Evolutionary conservation across 768 basidiomycete genomes (phyloP).

Genomic region (Collybiopsis confluens): DNA sequence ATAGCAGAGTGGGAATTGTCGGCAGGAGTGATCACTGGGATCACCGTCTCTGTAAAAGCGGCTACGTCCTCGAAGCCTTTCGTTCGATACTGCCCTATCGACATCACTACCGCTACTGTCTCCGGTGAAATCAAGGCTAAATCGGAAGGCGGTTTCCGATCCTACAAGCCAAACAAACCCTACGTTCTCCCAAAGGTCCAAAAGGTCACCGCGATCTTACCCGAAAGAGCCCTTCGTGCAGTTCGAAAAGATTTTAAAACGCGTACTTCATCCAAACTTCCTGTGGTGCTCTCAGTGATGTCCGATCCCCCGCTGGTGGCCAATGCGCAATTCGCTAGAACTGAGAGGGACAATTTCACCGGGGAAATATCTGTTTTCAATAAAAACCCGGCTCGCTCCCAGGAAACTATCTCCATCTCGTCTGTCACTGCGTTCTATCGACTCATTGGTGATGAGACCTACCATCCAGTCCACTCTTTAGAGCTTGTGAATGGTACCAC

Average conservation of each 20-base stretch:
- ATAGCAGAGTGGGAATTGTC: slow-evolving; percentile 39
- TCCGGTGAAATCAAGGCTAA: slow-evolving; percentile 28
- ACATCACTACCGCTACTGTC: slow-evolving; percentile 29
- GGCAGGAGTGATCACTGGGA: slow-evolving; percentile 29
- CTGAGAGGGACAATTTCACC: slow-evolving; percentile 23
- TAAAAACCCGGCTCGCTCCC: slow-evolving; percentile 27
- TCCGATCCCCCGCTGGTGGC: slow-evolving; percentile 34
- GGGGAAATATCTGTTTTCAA: slow-evolving; percentile 34
- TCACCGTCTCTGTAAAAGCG: slow-evolving; percentile 31
- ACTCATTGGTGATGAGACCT: slow-evolving; percentile 29
- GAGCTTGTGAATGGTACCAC: slow-evolving; percentile 20
- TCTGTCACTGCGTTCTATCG: slow-evolving; percentile 29
- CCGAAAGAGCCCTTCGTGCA: slow-evolving; percentile 24
- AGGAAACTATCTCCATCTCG: slow-evolving; percentile 29
- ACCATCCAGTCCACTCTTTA: slow-evolving; percentile 24
- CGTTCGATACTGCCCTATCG: slow-evolving; percentile 33
- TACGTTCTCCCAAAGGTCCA: slow-evolving; percentile 29
- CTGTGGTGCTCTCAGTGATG: slow-evolving; percentile 27
- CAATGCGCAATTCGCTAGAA: slow-evolving; percentile 23
- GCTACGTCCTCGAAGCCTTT: slow-evolving; percentile 33
- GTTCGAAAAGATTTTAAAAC: slow-evolving; percentile 37
- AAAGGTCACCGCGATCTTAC: slow-evolving; percentile 27
- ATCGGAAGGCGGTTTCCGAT: slow-evolving; percentile 34
- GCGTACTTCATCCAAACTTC: slow-evolving; percentile 22
- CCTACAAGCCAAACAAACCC: slow-evolving; percentile 26